phyloP scores from a whole-genome alignment of 208 protist species.

The Blastocrithidia nonstop region DNA sequence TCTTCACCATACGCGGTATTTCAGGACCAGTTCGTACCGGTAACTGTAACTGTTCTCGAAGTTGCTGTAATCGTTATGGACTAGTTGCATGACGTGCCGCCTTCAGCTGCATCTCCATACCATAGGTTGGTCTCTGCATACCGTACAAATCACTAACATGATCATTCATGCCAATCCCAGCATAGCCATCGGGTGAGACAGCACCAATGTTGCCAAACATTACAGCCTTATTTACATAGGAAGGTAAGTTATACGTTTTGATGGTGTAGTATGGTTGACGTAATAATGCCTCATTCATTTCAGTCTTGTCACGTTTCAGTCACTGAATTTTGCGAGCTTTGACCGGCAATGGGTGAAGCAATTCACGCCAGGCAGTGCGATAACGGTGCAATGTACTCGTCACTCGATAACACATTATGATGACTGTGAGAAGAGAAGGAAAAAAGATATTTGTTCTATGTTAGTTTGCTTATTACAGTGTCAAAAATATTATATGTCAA shows the following conservation, averaged over 20 bases:
- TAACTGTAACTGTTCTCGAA: constrained; percentile 49
- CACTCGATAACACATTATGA: constrained; percentile 21
- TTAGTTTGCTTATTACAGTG: constrained; percentile 1
- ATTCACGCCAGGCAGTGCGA: constrained; percentile 74
- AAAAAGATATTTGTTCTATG: constrained; percentile 1
- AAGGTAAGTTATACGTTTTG: constrained; percentile 24
- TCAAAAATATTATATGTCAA: no score
- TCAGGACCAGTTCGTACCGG: constrained; percentile 3
- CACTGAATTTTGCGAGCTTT: constrained; percentile 49
- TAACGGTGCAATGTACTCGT: constrained; percentile 21
- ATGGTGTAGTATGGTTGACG: constrained; percentile 76
- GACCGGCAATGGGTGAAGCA: constrained; percentile 63
- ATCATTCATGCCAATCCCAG: constrained; percentile 1
- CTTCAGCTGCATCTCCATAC: constrained; percentile 15
- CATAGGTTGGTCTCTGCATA: constrained; percentile 13
- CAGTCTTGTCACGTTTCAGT: constrained; percentile 75
- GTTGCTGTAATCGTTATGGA: constrained; percentile 24
- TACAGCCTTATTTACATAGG: constrained; percentile 3
- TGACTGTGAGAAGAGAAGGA: constrained; percentile 1
- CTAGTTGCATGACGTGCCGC: constrained; percentile 20
- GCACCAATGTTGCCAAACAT: constrained; percentile 3
- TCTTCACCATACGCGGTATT: background rate
- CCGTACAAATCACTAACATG: constrained; percentile 6
- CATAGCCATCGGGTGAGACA: background rate
- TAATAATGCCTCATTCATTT: constrained; percentile 64